phyloP scores from a whole-genome alignment of 1,139 yeast genomes.

The Protomyces inouyei region DNA sequence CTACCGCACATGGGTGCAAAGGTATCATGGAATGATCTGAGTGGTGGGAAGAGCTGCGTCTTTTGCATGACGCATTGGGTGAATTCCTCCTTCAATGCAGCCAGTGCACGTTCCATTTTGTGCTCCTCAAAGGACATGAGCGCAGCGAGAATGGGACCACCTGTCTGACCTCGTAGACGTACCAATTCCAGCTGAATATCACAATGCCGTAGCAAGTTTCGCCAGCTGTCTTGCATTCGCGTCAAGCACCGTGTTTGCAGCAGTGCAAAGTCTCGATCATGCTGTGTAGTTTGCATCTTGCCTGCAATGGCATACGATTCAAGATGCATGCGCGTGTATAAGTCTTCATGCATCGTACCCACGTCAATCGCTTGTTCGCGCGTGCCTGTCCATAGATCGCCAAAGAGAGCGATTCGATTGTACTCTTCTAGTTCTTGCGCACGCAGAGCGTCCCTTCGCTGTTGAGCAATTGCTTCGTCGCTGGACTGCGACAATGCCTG shows the following conservation, averaged over 20 bases:
- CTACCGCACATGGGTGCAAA: conserved; percentile 14
- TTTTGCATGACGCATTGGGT: conserved; percentile 2
- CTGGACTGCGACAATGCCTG: not conserved
- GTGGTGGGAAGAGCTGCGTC: conserved; percentile 10
- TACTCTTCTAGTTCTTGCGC: not conserved
- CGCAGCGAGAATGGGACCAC: not conserved
- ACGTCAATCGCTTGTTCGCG: conserved; percentile 3
- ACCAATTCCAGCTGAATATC: conserved; percentile 10
- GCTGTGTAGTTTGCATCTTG: not conserved
- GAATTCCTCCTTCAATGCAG: not conserved
- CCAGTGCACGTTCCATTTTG: conserved; percentile 1
- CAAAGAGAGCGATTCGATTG: not conserved
- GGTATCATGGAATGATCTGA: not conserved
- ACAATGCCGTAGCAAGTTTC: conserved; percentile 8
- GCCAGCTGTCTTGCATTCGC: conserved; percentile 18
- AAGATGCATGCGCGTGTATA: not conserved
- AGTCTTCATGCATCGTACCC: not conserved
- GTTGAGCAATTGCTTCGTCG: not conserved
- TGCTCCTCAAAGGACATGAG: conserved; percentile 11
- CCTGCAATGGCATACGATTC: not conserved
- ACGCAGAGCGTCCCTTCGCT: not conserved
- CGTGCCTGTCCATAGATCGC: conserved; percentile 14
- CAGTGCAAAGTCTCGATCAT: conserved; percentile 4
- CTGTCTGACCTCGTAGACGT: not conserved
- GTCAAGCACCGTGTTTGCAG: conserved; percentile 2